phyloP scores from a whole-genome alignment of 1,139 yeast genomes.

The Meyerozyma carpophila region DNA sequence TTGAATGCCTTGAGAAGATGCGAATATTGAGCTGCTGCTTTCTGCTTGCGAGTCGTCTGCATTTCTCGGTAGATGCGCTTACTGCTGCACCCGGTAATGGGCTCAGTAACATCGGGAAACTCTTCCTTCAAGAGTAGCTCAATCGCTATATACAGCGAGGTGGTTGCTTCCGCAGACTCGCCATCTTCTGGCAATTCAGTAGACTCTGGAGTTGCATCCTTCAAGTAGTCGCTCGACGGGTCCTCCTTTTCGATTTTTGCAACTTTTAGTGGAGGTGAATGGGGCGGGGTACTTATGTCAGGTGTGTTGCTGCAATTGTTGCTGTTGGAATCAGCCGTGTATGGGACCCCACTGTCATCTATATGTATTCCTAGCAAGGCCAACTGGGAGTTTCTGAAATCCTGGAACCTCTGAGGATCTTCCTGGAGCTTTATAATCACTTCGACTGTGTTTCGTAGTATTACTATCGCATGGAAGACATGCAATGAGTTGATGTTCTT shows the following conservation, averaged over 20 bases:
- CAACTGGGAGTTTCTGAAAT: constrained; percentile 25
- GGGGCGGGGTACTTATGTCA: constrained; percentile 11
- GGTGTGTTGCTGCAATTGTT: constrained; percentile 1
- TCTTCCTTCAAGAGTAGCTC: constrained; percentile 16
- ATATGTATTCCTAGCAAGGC: constrained; percentile 18
- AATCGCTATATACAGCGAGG: constrained; percentile 17
- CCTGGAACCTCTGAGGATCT: constrained; percentile 18
- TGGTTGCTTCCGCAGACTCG: constrained; percentile 1
- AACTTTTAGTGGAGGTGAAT: constrained; percentile 18
- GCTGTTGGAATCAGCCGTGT: constrained; percentile 1
- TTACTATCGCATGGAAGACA: constrained; percentile 31
- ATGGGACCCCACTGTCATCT: constrained; percentile 4
- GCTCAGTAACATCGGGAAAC: constrained; percentile 11
- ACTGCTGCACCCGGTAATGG: constrained; percentile 13
- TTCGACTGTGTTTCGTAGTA: constrained; percentile 26
- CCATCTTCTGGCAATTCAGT: constrained; percentile 1
- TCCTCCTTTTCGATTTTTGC: constrained; percentile 9
- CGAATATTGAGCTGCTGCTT: constrained; percentile 14
- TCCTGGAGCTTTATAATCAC: constrained; percentile 30
- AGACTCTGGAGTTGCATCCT: constrained; percentile 10
- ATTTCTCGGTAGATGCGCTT: constrained; percentile 17
- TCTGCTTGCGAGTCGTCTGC: constrained; percentile 5
- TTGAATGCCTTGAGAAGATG: constrained; percentile 31
- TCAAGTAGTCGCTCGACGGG: constrained; percentile 1
- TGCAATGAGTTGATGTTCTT: constrained; percentile 33